These are phyloP conservation scores for Dictyophora rubrovolvata DNA, from an alignment of 768 basidiomycete species.

Conservation along the genomic window DNA sequence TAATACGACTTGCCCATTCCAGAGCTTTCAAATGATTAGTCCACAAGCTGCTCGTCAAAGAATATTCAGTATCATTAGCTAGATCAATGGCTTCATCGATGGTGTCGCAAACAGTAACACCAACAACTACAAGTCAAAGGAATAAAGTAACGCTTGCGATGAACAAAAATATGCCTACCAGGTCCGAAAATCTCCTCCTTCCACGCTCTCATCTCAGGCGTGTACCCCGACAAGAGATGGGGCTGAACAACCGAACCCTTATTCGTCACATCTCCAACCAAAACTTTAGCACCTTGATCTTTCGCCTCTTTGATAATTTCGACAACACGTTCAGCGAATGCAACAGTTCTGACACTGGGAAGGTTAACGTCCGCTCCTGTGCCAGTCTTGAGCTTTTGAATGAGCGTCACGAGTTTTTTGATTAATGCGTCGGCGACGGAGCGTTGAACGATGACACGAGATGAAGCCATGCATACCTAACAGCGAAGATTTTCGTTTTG, in stretches of 20 bases:
- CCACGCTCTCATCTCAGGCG: constrained; percentile 42
- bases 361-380: constrained; percentile 20
- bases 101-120: constrained; percentile 34
- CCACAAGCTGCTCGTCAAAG: constrained; percentile 43
- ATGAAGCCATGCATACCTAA: constrained; percentile 52
- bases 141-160: neutral
- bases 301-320: constrained; percentile 34
- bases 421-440: constrained; percentile 28
- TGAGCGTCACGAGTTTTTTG: constrained; percentile 23
- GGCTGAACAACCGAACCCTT: constrained; percentile 37
- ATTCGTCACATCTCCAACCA: constrained; percentile 32
- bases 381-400: constrained; percentile 29
- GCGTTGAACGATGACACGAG: constrained; percentile 46
- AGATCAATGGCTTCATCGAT: constrained; percentile 46
- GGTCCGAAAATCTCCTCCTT: constrained; percentile 55
- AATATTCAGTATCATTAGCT: constrained; percentile 45
- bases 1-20: constrained; percentile 36
- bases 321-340: constrained; percentile 36
- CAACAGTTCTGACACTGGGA: constrained; percentile 32
- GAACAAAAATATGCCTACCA: constrained; percentile 20
- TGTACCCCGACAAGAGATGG: constrained; percentile 39
- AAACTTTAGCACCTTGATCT: constrained; percentile 32
- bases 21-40: constrained; percentile 32
- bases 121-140: constrained; percentile 26
- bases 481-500: neutral